Evolutionary conservation across 495 filamentous ascomycete genomes (phyloP).

Genomic region (Immersiella caudata): DNA sequence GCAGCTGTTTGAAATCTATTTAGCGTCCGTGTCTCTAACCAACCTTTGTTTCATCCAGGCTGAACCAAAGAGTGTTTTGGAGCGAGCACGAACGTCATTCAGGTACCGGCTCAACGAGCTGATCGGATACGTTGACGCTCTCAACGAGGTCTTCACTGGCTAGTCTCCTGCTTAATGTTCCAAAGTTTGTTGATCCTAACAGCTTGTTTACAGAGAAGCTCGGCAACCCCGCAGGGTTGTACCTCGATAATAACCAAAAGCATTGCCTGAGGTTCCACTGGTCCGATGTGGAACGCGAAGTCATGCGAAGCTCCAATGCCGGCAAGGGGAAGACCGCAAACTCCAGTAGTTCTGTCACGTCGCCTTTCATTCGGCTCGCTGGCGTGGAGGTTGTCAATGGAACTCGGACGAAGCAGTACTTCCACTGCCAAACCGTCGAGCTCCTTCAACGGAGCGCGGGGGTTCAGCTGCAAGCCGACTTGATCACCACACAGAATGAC

Average conservation of each 20-base stretch:
- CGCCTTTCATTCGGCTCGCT: background rate
- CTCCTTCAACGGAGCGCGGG: constrained; percentile 69
- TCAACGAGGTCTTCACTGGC: constrained; percentile 9
- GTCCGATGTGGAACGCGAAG: constrained; percentile 61
- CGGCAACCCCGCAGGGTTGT: constrained; percentile 54
- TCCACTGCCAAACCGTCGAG: constrained; percentile 85
- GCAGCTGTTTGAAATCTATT: background rate
- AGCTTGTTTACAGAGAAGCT: constrained; percentile 17
- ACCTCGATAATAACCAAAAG: constrained; percentile 73
- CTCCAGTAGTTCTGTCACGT: background rate
- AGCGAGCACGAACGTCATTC: constrained; percentile 6
- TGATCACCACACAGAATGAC: constrained; percentile 77
- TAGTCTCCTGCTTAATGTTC: constrained; percentile 40
- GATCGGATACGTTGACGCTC: constrained; percentile 9
- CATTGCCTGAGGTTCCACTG: constrained; percentile 77
- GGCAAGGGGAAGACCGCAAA: background rate
- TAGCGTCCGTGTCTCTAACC: background rate
- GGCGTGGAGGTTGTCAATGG: constrained; percentile 64
- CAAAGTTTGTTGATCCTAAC: background rate
- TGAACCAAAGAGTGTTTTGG: constrained; percentile 49
- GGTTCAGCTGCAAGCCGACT: constrained; percentile 68
- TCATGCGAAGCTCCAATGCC: constrained; percentile 59
- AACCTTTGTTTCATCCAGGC: background rate
- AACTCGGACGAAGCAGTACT: constrained; percentile 66
- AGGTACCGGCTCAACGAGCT: constrained; percentile 1